Evolutionary conservation across 1,284 basidiomycete species (phyloP).

Genomic region (Apiotrichum akiyoshidainum): DNA sequence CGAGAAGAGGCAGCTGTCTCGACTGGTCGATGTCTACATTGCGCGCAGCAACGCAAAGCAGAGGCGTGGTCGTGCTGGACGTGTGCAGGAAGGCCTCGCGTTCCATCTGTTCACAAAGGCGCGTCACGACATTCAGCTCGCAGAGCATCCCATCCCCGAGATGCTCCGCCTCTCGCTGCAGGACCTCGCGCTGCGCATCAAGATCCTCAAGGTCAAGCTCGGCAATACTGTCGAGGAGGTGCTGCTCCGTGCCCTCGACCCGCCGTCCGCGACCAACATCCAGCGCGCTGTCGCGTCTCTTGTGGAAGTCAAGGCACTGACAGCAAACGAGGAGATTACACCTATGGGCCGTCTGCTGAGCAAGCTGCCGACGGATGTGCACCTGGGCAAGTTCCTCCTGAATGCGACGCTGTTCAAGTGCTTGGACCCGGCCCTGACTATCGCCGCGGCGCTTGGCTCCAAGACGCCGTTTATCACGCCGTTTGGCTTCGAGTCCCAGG

Average conservation of each 20-base stretch:
- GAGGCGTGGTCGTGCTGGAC: slow-evolving; percentile 83
- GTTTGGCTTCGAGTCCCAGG: slow-evolving; percentile 81
- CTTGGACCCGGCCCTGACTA: slow-evolving; percentile 90
- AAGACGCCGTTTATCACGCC: slow-evolving; percentile 92
- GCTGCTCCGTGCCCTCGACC: slow-evolving; percentile 81
- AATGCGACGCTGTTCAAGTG: slow-evolving; percentile 83
- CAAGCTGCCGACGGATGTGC: slow-evolving; percentile 90
- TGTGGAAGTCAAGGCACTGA: slow-evolving; percentile 82
- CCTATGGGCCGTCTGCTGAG: slow-evolving; percentile 87
- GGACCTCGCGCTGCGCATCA: slow-evolving; percentile 90
- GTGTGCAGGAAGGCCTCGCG: slow-evolving; percentile 85
- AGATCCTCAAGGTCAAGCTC: slow-evolving; percentile 89
- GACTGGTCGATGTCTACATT: slow-evolving; percentile 87
- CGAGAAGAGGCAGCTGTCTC: slow-evolving; percentile 93
- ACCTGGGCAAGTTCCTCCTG: slow-evolving; percentile 88
- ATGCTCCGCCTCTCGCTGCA: slow-evolving; percentile 93
- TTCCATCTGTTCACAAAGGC: slow-evolving; percentile 94
- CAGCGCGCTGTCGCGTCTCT: slow-evolving; percentile 86
- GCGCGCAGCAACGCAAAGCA: slow-evolving; percentile 93
- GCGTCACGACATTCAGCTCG: slow-evolving; percentile 75
- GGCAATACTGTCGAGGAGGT: slow-evolving; percentile 88
- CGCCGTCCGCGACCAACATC: slow-evolving; percentile 80
- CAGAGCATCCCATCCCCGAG: slow-evolving; percentile 89
- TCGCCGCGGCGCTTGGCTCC: slow-evolving; percentile 86
- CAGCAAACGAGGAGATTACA: slow-evolving; percentile 84